Evolutionary conservation across 192 early-diverging fungal species (phyloP).

Genomic region (Linnemannia exigua): DNA sequence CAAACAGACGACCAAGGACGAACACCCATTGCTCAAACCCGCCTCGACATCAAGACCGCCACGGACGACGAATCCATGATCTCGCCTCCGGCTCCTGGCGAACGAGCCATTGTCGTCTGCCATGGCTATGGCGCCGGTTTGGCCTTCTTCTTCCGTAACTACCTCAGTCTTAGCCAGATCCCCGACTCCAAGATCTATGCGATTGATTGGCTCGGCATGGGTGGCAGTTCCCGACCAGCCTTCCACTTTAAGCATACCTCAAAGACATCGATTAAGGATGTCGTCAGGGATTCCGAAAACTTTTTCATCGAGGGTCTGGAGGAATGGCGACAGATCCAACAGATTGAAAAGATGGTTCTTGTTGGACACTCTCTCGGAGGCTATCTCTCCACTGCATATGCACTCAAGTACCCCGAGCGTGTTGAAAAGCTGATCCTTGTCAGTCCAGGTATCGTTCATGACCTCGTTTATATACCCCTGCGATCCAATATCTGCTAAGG

Average conservation of each 20-base stretch:
- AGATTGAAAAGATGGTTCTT: conserved; percentile 88
- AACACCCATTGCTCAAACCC: conserved; percentile 50
- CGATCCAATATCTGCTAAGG: too few species aligned
- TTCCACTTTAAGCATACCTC: conserved; percentile 64
- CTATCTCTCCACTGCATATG: conserved; percentile 88
- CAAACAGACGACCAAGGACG: conserved; percentile 54
- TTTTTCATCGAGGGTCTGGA: conserved; percentile 95
- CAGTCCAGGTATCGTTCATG: conserved; percentile 74
- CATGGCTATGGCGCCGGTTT: conserved; percentile 89
- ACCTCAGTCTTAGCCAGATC: conserved; percentile 62
- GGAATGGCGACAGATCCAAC: conserved; percentile 83
- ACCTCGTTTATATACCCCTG: too few species aligned
- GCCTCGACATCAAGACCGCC: conserved; percentile 40
- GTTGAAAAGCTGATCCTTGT: conserved; percentile 92
- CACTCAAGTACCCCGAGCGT: conserved; percentile 87
- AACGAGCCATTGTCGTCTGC: conserved; percentile 71
- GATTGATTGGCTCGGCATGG: conserved; percentile 98
- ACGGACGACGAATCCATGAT: conserved; percentile 49
- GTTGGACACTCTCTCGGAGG: conserved; percentile 91
- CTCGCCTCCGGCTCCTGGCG: conserved; percentile 49
- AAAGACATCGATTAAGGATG: conserved; percentile 61
- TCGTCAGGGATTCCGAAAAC: conserved; percentile 74
- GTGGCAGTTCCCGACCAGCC: conserved; percentile 82
- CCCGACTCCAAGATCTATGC: conserved; percentile 74
- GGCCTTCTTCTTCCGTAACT: conserved; percentile 81